Conservation (phyloP, 2,329 filamentous ascomycete species). For the Zymoseptoria ardabiliae region DNA sequence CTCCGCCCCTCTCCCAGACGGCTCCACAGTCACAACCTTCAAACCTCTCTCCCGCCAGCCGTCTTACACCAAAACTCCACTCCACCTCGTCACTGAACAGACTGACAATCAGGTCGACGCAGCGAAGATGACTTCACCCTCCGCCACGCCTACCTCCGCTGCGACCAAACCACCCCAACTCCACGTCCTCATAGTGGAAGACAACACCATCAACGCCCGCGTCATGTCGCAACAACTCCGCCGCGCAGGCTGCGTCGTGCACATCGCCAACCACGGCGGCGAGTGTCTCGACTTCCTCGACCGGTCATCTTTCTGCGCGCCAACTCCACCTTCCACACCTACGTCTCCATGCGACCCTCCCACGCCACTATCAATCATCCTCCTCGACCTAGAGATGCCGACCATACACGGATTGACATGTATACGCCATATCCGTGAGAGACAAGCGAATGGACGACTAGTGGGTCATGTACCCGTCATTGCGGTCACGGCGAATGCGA, state of each 20-base stretch:
- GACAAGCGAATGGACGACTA: constrained; percentile 34
- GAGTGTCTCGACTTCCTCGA: constrained; percentile 27
- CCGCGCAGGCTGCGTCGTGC: constrained; percentile 23
- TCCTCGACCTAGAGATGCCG: constrained; percentile 32
- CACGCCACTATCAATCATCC: constrained; percentile 22
- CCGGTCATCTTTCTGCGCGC: constrained; percentile 18
- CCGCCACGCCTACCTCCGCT: not conserved
- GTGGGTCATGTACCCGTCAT: constrained; percentile 24
- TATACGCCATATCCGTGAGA: constrained; percentile 24
- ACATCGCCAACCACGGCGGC: constrained; percentile 28
- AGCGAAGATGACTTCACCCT: not conserved
- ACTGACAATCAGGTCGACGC: not conserved
- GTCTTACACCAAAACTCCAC: not conserved
- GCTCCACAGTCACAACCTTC: constrained; percentile 8
- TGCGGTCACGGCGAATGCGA: constrained; percentile 30
- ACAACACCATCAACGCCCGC: constrained; percentile 26
- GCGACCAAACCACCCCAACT: not conserved
- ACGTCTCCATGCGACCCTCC: constrained; percentile 1
- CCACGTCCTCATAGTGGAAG: constrained; percentile 27
- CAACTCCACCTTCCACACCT: not conserved
- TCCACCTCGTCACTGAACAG: not conserved
- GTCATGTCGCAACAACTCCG: constrained; percentile 25
- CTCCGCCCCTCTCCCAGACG: not conserved
- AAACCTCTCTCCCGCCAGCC: constrained; percentile 6
- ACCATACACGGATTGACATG: constrained; percentile 29